A percentile compares a stretch with the other conserved stretches of the same genome.
Evolutionary conservation across 805 yeast species (phyloP).

Genomic region (Myxozyma udenii): DNA sequence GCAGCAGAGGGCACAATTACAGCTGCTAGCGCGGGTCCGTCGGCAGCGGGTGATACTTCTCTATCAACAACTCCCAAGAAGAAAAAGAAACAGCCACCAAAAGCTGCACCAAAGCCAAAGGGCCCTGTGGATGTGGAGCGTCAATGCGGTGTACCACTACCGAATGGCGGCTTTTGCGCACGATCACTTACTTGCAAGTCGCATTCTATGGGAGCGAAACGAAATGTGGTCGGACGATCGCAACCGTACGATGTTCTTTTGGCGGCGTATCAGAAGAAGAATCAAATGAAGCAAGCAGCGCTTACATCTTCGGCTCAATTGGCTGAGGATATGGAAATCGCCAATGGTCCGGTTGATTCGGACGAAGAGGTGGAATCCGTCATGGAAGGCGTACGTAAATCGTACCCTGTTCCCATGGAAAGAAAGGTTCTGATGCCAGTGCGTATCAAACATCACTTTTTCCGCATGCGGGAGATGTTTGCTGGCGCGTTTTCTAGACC

Average conservation of each 20-base stretch:
- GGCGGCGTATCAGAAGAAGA: constrained; percentile 85
- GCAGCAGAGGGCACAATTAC: neutral
- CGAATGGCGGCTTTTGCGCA: constrained; percentile 95
- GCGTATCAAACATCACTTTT: constrained; percentile 64
- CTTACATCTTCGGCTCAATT: constrained; percentile 42
- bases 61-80: constrained; percentile 12
- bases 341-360: constrained; percentile 57
- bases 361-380: constrained; percentile 93
- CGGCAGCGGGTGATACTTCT: neutral
- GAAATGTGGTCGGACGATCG: constrained; percentile 90
- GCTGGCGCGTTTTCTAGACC: constrained; percentile 69
- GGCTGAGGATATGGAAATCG: constrained; percentile 38
- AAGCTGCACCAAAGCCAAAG: constrained; percentile 37
- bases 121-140: constrained; percentile 81
- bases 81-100: constrained; percentile 26
- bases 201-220: constrained; percentile 96
- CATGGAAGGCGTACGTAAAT: constrained; percentile 78
- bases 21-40: neutral
- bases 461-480: constrained; percentile 91
- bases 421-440: constrained; percentile 67
- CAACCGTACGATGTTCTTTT: constrained; percentile 86
- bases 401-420: constrained; percentile 76
- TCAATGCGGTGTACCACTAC: constrained; percentile 93
- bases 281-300: constrained; percentile 73
- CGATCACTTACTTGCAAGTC: constrained; percentile 95